These are phyloP conservation scores for Leccinellum rugosiceps DNA, from an alignment of 768 basidiomycete genomes.

Conservation along the genomic window DNA sequence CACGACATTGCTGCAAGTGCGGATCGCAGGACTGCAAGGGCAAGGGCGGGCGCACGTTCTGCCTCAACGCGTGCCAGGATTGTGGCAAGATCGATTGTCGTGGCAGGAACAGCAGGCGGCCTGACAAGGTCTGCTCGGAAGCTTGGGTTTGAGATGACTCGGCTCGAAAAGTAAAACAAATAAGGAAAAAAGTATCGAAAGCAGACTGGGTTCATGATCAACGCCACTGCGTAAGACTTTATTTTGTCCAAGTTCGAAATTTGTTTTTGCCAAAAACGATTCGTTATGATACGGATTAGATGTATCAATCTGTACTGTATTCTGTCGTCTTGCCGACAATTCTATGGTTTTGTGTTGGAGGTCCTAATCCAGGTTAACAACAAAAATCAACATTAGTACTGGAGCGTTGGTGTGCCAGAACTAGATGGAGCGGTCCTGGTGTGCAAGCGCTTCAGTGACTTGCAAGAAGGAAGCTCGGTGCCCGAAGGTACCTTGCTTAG, in stretches of 20 bases:
- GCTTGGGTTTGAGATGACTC: constrained; percentile 36
- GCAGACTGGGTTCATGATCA: background rate
- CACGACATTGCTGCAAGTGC: constrained; percentile 81
- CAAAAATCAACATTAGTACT: too few species aligned
- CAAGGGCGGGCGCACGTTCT: constrained; percentile 74
- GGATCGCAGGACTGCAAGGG: constrained; percentile 81
- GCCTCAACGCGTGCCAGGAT: constrained; percentile 73
- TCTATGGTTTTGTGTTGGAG: background rate
- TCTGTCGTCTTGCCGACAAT: background rate
- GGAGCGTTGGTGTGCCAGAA: too few species aligned
- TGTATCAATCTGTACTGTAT: constrained; percentile 3
- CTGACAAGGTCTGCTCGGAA: constrained; percentile 71
- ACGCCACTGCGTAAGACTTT: background rate
- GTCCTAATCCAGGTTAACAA: background rate
- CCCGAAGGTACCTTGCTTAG: constrained; percentile 6
- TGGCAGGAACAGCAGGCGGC: constrained; percentile 73
- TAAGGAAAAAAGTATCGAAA: background rate
- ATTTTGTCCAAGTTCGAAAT: background rate
- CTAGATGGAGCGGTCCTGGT: too few species aligned
- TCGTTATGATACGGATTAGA: constrained; percentile 3
- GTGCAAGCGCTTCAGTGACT: too few species aligned
- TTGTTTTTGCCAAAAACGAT: constrained; percentile 9
- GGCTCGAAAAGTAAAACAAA: background rate
- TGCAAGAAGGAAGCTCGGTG: too few species aligned
- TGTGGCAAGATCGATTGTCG: constrained; percentile 79